A percentile compares a stretch with the other conserved stretches of the same genome.
Evolutionary conservation across 768 basidiomycete species (phyloP).

Genomic region (Pleurotus cornucopiae): DNA sequence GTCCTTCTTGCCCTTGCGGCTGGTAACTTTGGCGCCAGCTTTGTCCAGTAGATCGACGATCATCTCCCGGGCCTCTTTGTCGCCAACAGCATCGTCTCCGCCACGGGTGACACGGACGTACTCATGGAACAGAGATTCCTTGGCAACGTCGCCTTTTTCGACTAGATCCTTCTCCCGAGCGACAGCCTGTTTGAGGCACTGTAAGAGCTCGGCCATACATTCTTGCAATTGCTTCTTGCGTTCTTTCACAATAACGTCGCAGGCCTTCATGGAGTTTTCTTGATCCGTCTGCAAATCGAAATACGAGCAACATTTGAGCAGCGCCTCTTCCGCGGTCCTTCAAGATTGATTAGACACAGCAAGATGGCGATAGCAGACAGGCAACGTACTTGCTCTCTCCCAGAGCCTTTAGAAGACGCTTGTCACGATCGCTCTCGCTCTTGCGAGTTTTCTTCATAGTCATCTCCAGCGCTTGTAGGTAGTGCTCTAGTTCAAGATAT

Average conservation of each 20-base stretch:
- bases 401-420: constrained; percentile 79
- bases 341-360: not conserved
- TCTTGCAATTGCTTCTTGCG: constrained; percentile 75
- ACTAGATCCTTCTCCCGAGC: constrained; percentile 67
- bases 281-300: constrained; percentile 76
- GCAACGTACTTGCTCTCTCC: constrained; percentile 75
- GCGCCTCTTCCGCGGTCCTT: constrained; percentile 87
- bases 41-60: constrained; percentile 51
- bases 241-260: constrained; percentile 85
- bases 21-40: not conserved
- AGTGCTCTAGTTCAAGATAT: constrained; percentile 92
- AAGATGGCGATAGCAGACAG: constrained; percentile 5
- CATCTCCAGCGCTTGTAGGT: constrained; percentile 89
- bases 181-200: constrained; percentile 61
- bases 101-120: constrained; percentile 61
- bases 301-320: constrained; percentile 93
- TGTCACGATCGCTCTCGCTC: constrained; percentile 83
- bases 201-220: constrained; percentile 70
- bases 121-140: constrained; percentile 76
- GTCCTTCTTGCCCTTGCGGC: constrained; percentile 47
- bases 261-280: constrained; percentile 84
- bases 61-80: constrained; percentile 68
- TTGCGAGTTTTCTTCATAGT: constrained; percentile 59
- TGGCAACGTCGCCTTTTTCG: constrained; percentile 36
- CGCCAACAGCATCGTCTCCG: constrained; percentile 64